Evolutionary conservation across 371 early-diverging fungal genomes (phyloP).

Genomic region (Mucor ambiguus): DNA sequence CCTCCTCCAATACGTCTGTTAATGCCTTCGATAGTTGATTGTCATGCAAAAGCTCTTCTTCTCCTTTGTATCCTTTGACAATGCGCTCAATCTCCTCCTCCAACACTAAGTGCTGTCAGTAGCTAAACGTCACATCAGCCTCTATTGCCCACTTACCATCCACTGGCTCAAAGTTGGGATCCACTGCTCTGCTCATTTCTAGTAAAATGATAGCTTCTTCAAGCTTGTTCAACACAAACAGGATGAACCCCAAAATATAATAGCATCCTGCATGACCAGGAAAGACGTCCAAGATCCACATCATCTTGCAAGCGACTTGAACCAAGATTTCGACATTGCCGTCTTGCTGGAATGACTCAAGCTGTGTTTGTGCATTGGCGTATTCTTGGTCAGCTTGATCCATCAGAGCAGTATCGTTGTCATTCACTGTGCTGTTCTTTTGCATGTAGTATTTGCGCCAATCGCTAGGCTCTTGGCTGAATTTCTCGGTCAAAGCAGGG

Average conservation of each 20-base stretch:
- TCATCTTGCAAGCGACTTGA: conserved; percentile 50
- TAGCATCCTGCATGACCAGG: conserved; percentile 61
- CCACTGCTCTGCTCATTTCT: conserved; percentile 52
- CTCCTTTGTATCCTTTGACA: conserved; percentile 44
- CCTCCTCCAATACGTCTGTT: conserved; percentile 38
- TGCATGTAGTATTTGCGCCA: conserved; percentile 49
- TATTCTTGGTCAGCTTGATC: conserved; percentile 50
- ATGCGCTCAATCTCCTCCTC: conserved; percentile 50
- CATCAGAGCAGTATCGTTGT: conserved; percentile 38
- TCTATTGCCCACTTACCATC: conserved; percentile 32
- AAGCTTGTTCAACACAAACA: conserved; percentile 53
- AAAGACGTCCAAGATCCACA: conserved; percentile 52
- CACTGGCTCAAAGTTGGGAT: conserved; percentile 52
- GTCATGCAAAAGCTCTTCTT: conserved; percentile 37
- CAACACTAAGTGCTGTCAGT: conserved; percentile 28
- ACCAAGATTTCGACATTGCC: conserved; percentile 44
- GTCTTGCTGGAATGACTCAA: conserved; percentile 43
- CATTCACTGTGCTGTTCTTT: conserved; percentile 32
- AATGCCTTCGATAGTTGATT: conserved; percentile 43
- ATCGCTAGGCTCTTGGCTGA: conserved; percentile 39
- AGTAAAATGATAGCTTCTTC: conserved; percentile 50
- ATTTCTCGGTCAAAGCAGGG: conserved; percentile 28
- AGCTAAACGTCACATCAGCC: not conserved
- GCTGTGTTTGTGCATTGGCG: conserved; percentile 37
- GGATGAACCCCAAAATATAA: conserved; percentile 51